A percentile compares a stretch with the other conserved stretches of the same genome.
These are phyloP conservation scores for Nitzschia sp. DNA, from an alignment of 108 stramenopile genomes.

Conservation along the genomic window DNA sequence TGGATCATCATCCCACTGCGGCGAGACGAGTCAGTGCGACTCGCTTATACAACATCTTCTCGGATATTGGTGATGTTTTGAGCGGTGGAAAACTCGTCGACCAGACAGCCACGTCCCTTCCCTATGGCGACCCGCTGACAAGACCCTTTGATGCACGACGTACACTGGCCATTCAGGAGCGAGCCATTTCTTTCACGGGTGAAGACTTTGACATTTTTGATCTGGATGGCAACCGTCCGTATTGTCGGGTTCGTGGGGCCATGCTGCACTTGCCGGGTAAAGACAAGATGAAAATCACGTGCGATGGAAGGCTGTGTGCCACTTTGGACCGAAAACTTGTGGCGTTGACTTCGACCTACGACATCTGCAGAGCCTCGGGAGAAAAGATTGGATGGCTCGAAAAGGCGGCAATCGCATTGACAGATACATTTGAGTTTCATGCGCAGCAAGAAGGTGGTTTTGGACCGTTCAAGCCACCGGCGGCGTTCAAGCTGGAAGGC, in stretches of 20 bases:
- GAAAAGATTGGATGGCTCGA: constrained; percentile 85
- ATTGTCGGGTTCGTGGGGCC: constrained; percentile 64
- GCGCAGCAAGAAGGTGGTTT: constrained; percentile 60
- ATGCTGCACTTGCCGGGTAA: constrained; percentile 82
- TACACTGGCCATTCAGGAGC: constrained; percentile 52
- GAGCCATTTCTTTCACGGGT: constrained; percentile 62
- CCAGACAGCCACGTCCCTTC: constrained; percentile 26
- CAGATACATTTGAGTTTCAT: constrained; percentile 78
- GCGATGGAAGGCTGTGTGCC: constrained; percentile 27
- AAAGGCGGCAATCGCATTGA: constrained; percentile 59
- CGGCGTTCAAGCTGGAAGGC: constrained; percentile 64
- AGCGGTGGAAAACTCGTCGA: constrained; percentile 50
- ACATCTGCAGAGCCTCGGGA: constrained; percentile 55
- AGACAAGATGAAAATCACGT: constrained; percentile 63
- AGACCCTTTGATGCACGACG: constrained; percentile 12
- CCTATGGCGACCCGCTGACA: constrained; percentile 53
- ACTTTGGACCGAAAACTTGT: constrained; percentile 68
- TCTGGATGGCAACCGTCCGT: constrained; percentile 27
- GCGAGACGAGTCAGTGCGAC: too few relatives aligned
- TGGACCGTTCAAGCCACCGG: constrained; percentile 60
- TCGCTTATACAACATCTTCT: constrained; percentile 22
- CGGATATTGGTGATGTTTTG: constrained; percentile 51
- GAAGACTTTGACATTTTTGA: constrained; percentile 80
- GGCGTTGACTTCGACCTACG: constrained; percentile 69
- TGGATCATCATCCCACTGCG: too few relatives aligned